These are phyloP conservation scores for Dillenia suffruticosa DNA, from an alignment of 164 flowering plant genomes.

Conservation along the genomic window DNA sequence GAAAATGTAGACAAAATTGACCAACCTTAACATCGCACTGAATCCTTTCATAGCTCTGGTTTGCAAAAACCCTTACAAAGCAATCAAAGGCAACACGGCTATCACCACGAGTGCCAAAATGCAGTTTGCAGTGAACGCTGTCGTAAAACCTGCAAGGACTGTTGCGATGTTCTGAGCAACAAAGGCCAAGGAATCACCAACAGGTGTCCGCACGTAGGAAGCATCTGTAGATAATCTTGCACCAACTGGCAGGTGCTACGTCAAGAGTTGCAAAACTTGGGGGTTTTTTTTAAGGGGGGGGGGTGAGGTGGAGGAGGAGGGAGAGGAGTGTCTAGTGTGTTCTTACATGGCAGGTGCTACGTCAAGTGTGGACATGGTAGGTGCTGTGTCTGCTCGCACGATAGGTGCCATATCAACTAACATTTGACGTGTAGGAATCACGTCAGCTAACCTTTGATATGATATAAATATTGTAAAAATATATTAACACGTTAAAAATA, in stretches of 20 bases:
- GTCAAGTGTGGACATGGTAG: too few species aligned
- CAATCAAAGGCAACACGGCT: conserved; percentile 33
- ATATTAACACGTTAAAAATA: too few species aligned
- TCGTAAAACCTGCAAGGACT: conserved; percentile 31
- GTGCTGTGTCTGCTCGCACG: too few species aligned
- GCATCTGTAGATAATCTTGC: conserved; percentile 63
- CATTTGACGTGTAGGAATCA: too few species aligned
- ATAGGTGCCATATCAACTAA: too few species aligned
- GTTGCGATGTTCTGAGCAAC: conserved; percentile 47
- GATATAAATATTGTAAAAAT: too few species aligned
- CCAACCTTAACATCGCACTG: conserved; percentile 48
- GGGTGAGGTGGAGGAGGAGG: too few species aligned
- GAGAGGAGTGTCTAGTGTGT: too few species aligned
- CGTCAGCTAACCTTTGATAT: too few species aligned
- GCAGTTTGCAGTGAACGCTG: conserved; percentile 63
- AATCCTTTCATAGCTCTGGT: conserved; percentile 34
- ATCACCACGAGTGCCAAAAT: conserved; percentile 33
- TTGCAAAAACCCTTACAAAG: conserved; percentile 36
- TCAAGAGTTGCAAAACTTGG: too few species aligned
- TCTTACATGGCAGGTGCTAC: too few species aligned
- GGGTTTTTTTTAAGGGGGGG: too few species aligned
- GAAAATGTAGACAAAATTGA: not conserved
- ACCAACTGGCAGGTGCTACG: conserved; percentile 19
- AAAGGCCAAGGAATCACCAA: conserved; percentile 49
- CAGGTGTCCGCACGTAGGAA: conserved; percentile 31